phyloP scores from a whole-genome alignment of 441 rosid genomes.

The Syzygium syzygioides region DNA sequence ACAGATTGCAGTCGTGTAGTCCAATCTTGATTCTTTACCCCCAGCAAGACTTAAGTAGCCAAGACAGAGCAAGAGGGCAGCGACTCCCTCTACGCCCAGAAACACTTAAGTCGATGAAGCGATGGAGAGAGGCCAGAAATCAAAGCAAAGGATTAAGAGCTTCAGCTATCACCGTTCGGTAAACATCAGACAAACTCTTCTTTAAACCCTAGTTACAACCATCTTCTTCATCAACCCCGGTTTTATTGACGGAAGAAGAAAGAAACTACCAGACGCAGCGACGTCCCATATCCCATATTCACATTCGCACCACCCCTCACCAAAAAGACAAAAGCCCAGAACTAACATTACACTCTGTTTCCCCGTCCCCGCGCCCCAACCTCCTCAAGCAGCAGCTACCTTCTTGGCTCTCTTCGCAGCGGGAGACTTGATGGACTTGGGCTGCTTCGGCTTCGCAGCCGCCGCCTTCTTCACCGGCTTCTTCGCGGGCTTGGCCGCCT shows the following conservation, averaged over 20 bases:
- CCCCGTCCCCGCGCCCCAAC: background rate
- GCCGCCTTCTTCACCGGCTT: slow-evolving; percentile 8
- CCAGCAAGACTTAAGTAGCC: background rate
- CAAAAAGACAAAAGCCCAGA: background rate
- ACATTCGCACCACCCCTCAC: background rate
- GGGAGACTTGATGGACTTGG: slow-evolving; percentile 59
- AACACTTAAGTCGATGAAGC: background rate
- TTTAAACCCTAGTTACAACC: background rate
- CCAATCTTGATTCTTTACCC: background rate
- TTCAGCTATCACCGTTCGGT: background rate
- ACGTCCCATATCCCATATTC: background rate
- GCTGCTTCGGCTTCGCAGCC: slow-evolving; percentile 52
- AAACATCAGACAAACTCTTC: background rate
- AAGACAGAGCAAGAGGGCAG: background rate
- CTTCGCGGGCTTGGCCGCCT: slow-evolving; percentile 18
- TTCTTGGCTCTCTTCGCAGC: slow-evolving; percentile 48
- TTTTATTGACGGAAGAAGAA: background rate
- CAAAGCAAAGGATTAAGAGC: background rate
- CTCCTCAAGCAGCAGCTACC: slow-evolving; percentile 23
- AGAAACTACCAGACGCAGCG: background rate
- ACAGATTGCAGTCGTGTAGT: background rate
- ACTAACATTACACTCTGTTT: background rate
- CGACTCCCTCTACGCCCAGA: background rate
- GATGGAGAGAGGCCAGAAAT: background rate
- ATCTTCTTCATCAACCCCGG: background rate